Percentiles rank a stretch among this genome's conserved stretches.
These are phyloP conservation scores for Penicillium desertorum DNA, from an alignment of 495 filamentous ascomycete genomes.

Conservation along the genomic window DNA sequence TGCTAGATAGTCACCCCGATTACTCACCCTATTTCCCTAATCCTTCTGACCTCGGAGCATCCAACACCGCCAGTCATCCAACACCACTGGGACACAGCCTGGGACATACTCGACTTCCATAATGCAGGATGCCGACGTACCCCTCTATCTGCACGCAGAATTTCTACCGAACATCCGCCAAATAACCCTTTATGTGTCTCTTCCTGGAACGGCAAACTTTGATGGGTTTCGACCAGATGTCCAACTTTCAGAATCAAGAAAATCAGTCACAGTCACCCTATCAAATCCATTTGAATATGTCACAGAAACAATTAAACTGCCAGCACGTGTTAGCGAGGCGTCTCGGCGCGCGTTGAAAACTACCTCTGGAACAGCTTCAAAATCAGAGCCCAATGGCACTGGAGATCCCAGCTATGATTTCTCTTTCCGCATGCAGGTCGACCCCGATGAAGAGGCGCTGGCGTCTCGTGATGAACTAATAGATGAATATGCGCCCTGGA, in stretches of 20 bases:
- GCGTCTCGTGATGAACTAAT: conserved; percentile 27
- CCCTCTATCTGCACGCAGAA: conserved; percentile 74
- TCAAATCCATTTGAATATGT: conserved; percentile 48
- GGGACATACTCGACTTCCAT: background rate
- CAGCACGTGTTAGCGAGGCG: conserved; percentile 54
- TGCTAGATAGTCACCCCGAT: background rate
- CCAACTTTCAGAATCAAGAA: conserved; percentile 42
- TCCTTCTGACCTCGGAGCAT: background rate
- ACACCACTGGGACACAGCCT: background rate
- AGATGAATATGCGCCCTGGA: conserved; percentile 65
- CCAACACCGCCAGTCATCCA: background rate
- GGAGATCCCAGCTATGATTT: conserved; percentile 27
- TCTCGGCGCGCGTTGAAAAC: conserved; percentile 25
- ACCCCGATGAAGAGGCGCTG: conserved; percentile 35
- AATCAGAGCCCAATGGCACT: background rate
- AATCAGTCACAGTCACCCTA: conserved; percentile 38
- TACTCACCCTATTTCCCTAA: background rate
- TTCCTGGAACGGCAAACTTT: conserved; percentile 49
- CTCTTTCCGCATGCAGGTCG: conserved; percentile 71
- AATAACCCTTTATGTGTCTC: conserved; percentile 69
- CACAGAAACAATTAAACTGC: conserved; percentile 60
- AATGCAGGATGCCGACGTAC: conserved; percentile 8
- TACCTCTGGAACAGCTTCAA: background rate
- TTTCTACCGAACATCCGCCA: conserved; percentile 83
- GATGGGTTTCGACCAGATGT: conserved; percentile 33